Percentiles rank a stretch among this genome's conserved stretches.
Conservation (phyloP, 352 stramenopile species). For the Labyrinthula sp. region DNA sequence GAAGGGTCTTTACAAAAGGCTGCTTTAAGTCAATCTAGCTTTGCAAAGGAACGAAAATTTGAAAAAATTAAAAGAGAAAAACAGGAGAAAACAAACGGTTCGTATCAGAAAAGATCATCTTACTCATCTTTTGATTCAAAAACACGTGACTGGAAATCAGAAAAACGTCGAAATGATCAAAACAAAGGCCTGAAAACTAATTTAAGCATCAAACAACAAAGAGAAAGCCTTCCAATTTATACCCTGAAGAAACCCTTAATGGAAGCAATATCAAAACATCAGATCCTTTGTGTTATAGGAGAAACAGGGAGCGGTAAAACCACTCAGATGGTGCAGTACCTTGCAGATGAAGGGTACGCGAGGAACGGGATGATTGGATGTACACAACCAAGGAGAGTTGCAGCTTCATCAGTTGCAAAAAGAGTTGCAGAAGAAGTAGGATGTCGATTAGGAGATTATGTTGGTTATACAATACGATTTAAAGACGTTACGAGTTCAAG, state of each 20-base stretch:
- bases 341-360: slow-evolving; percentile 86
- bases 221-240: slow-evolving; percentile 81
- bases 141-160: slow-evolving; percentile 82
- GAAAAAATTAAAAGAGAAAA: slow-evolving; percentile 77
- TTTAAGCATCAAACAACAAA: slow-evolving; percentile 77
- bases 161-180: slow-evolving; percentile 38
- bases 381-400: slow-evolving; percentile 89
- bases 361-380: slow-evolving; percentile 84
- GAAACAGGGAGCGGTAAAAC: slow-evolving; percentile 96
- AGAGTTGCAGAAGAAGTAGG: slow-evolving; percentile 88
- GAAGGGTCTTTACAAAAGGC: slow-evolving; percentile 89
- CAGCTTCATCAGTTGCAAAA: slow-evolving; percentile 85
- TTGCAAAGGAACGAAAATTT: slow-evolving; percentile 91
- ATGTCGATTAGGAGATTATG: slow-evolving; percentile 66
- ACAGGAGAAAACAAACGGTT: slow-evolving; percentile 85
- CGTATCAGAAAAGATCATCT: no score
- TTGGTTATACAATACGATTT: slow-evolving; percentile 75
- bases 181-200: not conserved
- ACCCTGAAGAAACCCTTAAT: slow-evolving; percentile 83
- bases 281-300: slow-evolving; percentile 69
- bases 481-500: slow-evolving; percentile 71
- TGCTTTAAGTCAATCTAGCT: slow-evolving; percentile 78
- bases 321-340: slow-evolving; percentile 99
- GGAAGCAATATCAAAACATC: slow-evolving; percentile 37
- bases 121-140: no score